Evolutionary conservation across 306 rosid genomes (phyloP).

Genomic region (Lathyrus sativus): DNA sequence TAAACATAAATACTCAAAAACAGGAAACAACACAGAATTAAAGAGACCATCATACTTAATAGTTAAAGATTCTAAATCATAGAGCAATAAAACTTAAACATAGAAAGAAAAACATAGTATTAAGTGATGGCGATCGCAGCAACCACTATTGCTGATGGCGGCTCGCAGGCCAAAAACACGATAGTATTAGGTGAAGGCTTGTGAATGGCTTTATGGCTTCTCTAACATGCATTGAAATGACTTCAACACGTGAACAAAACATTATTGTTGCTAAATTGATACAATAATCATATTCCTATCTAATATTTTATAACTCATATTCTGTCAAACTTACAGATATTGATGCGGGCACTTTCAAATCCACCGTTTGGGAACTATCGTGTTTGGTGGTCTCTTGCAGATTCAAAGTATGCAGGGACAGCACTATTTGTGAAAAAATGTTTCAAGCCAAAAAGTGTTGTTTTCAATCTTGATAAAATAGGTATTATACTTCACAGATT

Average conservation of each 20-base stretch:
- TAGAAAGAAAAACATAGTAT: too few species aligned
- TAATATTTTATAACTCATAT: slow-evolving; percentile 26
- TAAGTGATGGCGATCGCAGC: too few species aligned
- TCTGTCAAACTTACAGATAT: slow-evolving; percentile 53
- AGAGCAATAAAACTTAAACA: too few species aligned
- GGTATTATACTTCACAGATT: slow-evolving; percentile 50
- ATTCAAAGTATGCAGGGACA: slow-evolving; percentile 97
- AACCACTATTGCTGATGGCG: too few species aligned
- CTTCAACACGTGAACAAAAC: slow-evolving; percentile 1
- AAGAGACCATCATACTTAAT: too few species aligned
- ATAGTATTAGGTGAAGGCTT: slow-evolving; percentile 4
- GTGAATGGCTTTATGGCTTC: slow-evolving; percentile 12
- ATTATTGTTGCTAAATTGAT: slow-evolving; percentile 2
- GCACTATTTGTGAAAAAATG: slow-evolving; percentile 84
- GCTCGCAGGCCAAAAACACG: too few species aligned
- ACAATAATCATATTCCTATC: slow-evolving; percentile 11
- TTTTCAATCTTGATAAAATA: slow-evolving; percentile 84
- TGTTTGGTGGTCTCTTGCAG: slow-evolving; percentile 98
- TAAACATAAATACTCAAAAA: too few species aligned
- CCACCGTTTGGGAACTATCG: slow-evolving; percentile 76
- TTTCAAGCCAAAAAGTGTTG: slow-evolving; percentile 69
- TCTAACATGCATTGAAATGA: slow-evolving; percentile 3
- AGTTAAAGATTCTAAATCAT: too few species aligned
- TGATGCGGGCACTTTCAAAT: slow-evolving; percentile 85
- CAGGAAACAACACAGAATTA: too few species aligned